A percentile compares a stretch with the other conserved stretches of the same genome.
Evolutionary conservation across 2,329 filamentous ascomycete species (phyloP).

Genomic region (Hirsutella rhossiliensis): DNA sequence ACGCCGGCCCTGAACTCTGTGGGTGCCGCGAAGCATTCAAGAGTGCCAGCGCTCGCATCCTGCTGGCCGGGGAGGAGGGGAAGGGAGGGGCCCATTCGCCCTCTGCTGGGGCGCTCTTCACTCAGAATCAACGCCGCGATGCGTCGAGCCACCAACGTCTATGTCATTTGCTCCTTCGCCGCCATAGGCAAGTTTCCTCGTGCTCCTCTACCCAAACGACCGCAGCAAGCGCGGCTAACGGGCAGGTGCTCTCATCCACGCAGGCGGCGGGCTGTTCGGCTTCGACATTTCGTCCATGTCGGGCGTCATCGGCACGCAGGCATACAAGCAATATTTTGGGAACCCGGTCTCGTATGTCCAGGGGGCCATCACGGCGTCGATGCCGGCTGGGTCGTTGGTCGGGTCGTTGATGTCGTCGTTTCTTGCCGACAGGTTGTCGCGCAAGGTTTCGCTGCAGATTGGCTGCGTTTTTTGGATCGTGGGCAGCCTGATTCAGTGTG

Average conservation of each 20-base stretch:
- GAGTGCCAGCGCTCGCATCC: neutral
- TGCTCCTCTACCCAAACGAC: neutral
- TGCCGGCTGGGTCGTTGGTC: slow-evolving; percentile 61
- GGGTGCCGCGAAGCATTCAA: neutral
- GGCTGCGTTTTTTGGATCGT: slow-evolving; percentile 39
- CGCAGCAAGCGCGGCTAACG: too few species aligned
- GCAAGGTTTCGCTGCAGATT: slow-evolving; percentile 35
- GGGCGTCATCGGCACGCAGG: slow-evolving; percentile 51
- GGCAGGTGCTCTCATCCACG: neutral
- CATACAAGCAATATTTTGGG: slow-evolving; percentile 62
- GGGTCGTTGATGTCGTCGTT: slow-evolving; percentile 40
- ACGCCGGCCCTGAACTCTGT: neutral
- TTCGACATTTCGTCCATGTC: slow-evolving; percentile 72
- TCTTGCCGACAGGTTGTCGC: slow-evolving; percentile 36
- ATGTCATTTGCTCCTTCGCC: slow-evolving; percentile 49
- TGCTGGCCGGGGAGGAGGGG: neutral
- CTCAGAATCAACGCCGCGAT: slow-evolving; percentile 11
- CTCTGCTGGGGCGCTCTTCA: neutral
- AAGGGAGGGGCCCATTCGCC: neutral
- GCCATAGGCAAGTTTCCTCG: slow-evolving; percentile 36
- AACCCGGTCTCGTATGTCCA: slow-evolving; percentile 46
- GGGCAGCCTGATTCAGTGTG: slow-evolving; percentile 43
- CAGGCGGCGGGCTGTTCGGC: slow-evolving; percentile 61
- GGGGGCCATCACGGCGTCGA: slow-evolving; percentile 60
- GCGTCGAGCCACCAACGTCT: slow-evolving; percentile 38